Percentiles rank a stretch among this genome's conserved stretches.
Evolutionary conservation across 352 stramenopile genomes (phyloP).

Genomic region (Phytophthora syringae): DNA sequence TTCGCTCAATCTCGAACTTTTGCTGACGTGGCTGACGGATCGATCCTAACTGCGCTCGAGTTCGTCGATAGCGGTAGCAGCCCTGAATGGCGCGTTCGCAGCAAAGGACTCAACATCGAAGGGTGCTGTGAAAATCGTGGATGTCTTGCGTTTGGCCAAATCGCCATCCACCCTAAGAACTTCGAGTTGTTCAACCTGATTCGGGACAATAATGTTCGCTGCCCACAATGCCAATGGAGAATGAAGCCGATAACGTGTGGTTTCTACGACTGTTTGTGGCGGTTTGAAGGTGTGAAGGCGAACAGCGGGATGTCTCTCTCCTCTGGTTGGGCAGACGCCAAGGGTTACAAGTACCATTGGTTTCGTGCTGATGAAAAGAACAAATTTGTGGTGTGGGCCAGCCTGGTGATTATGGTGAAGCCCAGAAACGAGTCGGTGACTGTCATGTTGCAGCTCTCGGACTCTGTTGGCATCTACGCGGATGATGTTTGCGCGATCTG

Average conservation of each 20-base stretch:
- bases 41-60: conserved; percentile 13
- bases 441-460: not conserved
- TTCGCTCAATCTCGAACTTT: not conserved
- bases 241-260: conserved; percentile 36
- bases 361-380: conserved; percentile 30
- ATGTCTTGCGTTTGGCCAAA: conserved; percentile 24
- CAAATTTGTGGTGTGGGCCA: conserved; percentile 22
- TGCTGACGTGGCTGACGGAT: conserved; percentile 8
- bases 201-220: conserved; percentile 10
- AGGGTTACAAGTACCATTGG: conserved; percentile 20
- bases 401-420: conserved; percentile 22
- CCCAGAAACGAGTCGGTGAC: not conserved
- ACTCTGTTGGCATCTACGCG: not conserved
- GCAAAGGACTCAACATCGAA: conserved; percentile 41
- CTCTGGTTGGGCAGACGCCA: conserved; percentile 28
- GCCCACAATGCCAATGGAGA: conserved; percentile 20
- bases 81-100: conserved; percentile 21
- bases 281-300: conserved; percentile 32
- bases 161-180: conserved; percentile 22
- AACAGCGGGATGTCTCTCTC: conserved; percentile 15
- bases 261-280: conserved; percentile 46
- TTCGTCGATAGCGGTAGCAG: conserved; percentile 18
- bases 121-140: conserved; percentile 18
- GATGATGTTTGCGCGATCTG: conserved; percentile 7
- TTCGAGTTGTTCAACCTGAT: conserved; percentile 36